Evolutionary conservation across 108 stramenopile species (phyloP).

Genomic region (Stephanodiscus minutulus): DNA sequence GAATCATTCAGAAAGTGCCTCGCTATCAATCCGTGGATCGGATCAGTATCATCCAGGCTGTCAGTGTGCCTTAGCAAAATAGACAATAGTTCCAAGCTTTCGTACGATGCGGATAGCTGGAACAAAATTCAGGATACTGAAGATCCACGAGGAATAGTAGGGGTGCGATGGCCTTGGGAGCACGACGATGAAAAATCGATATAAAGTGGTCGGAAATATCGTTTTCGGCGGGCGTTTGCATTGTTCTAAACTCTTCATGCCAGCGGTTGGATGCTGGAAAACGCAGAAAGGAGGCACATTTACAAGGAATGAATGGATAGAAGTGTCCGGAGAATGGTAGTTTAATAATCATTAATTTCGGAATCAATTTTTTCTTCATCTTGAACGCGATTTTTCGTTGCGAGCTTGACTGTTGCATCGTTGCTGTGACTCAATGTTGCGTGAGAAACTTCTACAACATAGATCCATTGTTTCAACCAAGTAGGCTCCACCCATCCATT

Average conservation of each 20-base stretch:
- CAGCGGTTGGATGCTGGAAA: no score
- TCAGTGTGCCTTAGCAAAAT: conserved; percentile 42
- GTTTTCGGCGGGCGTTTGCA: background rate
- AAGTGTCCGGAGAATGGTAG: no score
- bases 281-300: no score
- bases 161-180: no score
- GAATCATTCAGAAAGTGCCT: conserved; percentile 64
- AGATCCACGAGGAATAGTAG: no score
- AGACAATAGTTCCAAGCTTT: background rate
- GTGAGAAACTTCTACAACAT: conserved; percentile 28
- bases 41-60: conserved; percentile 62
- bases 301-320: no score
- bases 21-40: conserved; percentile 74
- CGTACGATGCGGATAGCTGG: background rate
- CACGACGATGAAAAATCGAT: no score
- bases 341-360: no score
- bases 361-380: no score
- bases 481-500: conserved; percentile 30
- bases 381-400: background rate
- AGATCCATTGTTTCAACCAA: background rate
- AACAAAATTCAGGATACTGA: no score
- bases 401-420: background rate
- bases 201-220: no score
- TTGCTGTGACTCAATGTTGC: background rate
- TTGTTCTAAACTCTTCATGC: no score